These are phyloP conservation scores for Anisogramma anomala DNA, from an alignment of 2,329 filamentous ascomycete genomes.

Conservation along the genomic window DNA sequence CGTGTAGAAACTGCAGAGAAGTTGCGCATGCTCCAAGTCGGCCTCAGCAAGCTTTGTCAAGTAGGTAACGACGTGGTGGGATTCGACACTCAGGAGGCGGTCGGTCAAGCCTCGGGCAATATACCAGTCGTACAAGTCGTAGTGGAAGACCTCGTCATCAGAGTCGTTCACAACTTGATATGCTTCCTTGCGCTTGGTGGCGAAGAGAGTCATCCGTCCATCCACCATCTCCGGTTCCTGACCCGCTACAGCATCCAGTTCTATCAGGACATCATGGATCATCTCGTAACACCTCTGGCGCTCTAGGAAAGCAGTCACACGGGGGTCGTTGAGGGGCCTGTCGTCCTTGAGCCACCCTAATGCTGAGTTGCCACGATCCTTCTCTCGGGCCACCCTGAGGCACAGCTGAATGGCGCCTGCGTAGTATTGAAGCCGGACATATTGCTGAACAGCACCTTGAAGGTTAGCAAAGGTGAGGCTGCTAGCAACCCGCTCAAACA, in stretches of 20 bases:
- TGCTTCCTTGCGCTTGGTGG: constrained; percentile 73
- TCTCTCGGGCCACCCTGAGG: constrained; percentile 69
- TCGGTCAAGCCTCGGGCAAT: constrained; percentile 74
- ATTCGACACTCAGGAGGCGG: constrained; percentile 72
- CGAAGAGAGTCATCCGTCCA: constrained; percentile 62
- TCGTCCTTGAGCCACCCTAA: constrained; percentile 80
- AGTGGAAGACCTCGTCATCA: constrained; percentile 87
- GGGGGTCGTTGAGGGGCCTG: constrained; percentile 57
- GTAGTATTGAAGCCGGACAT: constrained; percentile 74
- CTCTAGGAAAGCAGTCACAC: constrained; percentile 54
- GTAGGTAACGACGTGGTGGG: constrained; percentile 76
- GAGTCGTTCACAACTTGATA: constrained; percentile 84
- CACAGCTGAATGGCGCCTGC: constrained; percentile 86
- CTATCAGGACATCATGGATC: constrained; percentile 69
- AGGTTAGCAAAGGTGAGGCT: constrained; percentile 74
- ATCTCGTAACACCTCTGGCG: constrained; percentile 75
- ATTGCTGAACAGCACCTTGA: constrained; percentile 65
- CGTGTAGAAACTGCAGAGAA: constrained; percentile 87
- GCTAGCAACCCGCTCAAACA: constrained; percentile 82
- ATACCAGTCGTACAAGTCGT: constrained; percentile 97
- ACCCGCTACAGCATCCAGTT: constrained; percentile 61
- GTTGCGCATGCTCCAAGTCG: constrained; percentile 69
- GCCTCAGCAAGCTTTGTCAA: constrained; percentile 63
- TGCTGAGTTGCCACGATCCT: constrained; percentile 77
- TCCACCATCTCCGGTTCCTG: constrained; percentile 63